Evolutionary conservation across 176 grass and related monocot species (phyloP).

Genomic region (Miscanthus lutarioriparius): DNA sequence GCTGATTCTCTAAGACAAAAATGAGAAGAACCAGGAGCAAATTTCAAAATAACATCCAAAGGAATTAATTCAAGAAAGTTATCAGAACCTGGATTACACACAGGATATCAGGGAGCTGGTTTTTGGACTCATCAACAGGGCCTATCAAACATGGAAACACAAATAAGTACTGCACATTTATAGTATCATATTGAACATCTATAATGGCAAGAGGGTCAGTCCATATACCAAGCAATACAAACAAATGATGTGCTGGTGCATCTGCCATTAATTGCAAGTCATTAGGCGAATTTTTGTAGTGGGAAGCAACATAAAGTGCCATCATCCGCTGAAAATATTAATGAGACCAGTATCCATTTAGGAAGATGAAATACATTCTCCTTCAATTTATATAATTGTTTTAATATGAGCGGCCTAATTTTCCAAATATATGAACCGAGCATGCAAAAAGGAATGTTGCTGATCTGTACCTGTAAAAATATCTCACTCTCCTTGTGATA

Average conservation of each 20-base stretch:
- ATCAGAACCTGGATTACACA: constrained; percentile 83
- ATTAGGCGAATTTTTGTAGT: constrained; percentile 99
- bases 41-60: neutral
- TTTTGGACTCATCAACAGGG: constrained; percentile 87
- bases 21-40: neutral
- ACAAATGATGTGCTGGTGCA: constrained; percentile 92
- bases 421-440: constrained; percentile 19
- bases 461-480: constrained; percentile 78
- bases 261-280: constrained; percentile 99
- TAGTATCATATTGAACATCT: constrained; percentile 1
- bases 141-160: constrained; percentile 46
- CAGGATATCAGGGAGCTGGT: constrained; percentile 94
- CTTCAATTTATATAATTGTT: neutral
- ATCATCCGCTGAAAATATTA: constrained; percentile 90
- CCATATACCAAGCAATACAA: constrained; percentile 97
- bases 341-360: constrained; percentile 25
- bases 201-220: neutral
- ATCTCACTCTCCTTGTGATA: constrained; percentile 95
- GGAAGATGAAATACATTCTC: constrained; percentile 4
- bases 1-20: neutral
- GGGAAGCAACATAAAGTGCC: constrained; percentile 98
- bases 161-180: constrained; percentile 12
- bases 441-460: neutral
- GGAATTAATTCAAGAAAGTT: constrained; percentile 23
- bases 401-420: neutral